A percentile compares a stretch with the other conserved stretches of the same genome.
Conservation (phyloP, 164 flowering plant species). For the Hamamelis virginiana region DNA sequence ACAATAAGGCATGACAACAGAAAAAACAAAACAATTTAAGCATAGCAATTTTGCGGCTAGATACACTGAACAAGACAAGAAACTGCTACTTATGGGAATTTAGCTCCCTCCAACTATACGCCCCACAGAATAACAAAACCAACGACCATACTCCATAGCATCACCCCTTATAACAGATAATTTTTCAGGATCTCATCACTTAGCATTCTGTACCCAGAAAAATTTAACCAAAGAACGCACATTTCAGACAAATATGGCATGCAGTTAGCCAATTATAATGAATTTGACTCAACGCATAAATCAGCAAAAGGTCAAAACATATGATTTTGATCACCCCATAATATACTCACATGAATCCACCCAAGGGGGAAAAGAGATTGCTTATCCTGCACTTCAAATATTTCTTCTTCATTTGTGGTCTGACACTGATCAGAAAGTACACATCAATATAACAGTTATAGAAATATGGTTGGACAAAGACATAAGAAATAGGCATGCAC, state of each 20-base stretch:
- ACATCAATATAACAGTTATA: not conserved
- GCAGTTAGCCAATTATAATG: not conserved
- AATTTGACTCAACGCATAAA: not conserved
- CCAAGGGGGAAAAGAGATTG: conserved; percentile 89
- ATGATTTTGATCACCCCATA: not conserved
- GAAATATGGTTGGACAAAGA: not conserved
- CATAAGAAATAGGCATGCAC: not conserved
- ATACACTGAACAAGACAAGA: not conserved
- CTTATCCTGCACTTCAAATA: conserved; percentile 96
- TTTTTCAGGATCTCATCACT: not conserved
- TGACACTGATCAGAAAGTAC: conserved; percentile 62
- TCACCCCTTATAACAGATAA: too few species aligned
- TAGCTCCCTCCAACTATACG: too few species aligned
- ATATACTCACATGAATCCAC: conserved; percentile 90
- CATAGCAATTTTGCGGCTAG: not conserved
- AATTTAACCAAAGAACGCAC: not conserved
- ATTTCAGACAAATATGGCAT: not conserved
- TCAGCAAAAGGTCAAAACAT: not conserved
- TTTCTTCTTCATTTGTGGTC: conserved; percentile 95
- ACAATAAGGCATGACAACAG: too few species aligned
- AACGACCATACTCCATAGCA: too few species aligned
- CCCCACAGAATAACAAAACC: too few species aligned
- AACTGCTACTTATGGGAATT: too few species aligned
- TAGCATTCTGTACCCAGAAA: not conserved
- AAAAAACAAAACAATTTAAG: not conserved